These are phyloP conservation scores for Quercus lobata DNA, from an alignment of 331 rosid genomes.

Conservation along the genomic window DNA sequence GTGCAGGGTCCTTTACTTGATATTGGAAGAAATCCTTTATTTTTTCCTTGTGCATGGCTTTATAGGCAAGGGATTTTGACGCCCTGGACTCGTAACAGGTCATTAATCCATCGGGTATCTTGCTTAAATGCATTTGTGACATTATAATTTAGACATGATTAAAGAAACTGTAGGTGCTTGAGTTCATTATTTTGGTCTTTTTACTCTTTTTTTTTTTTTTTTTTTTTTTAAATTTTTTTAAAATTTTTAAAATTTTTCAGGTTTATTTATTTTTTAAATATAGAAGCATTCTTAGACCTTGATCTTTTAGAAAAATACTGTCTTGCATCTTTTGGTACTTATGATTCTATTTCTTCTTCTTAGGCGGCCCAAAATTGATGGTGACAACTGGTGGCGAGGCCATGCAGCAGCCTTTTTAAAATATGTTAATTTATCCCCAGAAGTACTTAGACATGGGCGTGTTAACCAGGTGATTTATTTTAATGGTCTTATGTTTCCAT, in stretches of 20 bases:
- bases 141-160: not conserved
- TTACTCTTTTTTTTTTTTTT: too few relatives aligned
- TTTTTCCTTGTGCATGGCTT: constrained; percentile 82
- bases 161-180: not conserved
- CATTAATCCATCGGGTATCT: constrained; percentile 33
- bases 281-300: not conserved
- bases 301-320: not conserved
- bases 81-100: constrained; percentile 92
- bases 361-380: constrained; percentile 75
- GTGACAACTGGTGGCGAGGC: constrained; percentile 99
- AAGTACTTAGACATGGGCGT: constrained; percentile 77
- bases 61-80: constrained; percentile 84
- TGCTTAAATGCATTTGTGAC: constrained; percentile 24
- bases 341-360: constrained; percentile 17
- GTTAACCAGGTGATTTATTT: constrained; percentile 70
- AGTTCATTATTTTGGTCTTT: not conserved
- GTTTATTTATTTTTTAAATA: not conserved
- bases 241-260: too few relatives aligned
- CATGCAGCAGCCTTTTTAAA: constrained; percentile 92
- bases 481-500: not conserved
- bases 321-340: constrained; percentile 9
- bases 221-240: too few relatives aligned
- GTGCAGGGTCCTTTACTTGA: constrained; percentile 95
- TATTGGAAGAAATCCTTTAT: constrained; percentile 78
- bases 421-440: constrained; percentile 66